Conservation (phyloP, 2,329 filamentous ascomycete genomes). For the Ustilaginoidea virens region DNA sequence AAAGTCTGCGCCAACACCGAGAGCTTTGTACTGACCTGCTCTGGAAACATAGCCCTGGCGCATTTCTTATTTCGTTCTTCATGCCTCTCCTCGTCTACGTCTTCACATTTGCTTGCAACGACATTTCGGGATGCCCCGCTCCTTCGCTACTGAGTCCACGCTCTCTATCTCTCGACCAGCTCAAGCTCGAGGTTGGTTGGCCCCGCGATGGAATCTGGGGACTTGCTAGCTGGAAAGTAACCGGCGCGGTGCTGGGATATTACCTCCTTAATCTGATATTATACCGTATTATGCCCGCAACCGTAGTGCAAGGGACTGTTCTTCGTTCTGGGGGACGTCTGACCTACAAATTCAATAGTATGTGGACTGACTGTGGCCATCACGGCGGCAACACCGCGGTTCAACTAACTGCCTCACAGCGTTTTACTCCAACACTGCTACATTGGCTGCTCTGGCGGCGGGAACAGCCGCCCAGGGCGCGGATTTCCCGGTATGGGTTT, state of each 20-base stretch:
- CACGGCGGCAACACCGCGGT: too few species aligned
- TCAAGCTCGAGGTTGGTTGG: constrained; percentile 77
- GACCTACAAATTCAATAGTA: constrained; percentile 71
- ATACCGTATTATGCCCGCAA: constrained; percentile 62
- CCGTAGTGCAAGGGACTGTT: constrained; percentile 53
- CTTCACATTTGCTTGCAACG: constrained; percentile 80
- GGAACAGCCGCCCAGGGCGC: constrained; percentile 67
- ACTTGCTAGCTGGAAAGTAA: constrained; percentile 53
- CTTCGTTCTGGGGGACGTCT: constrained; percentile 57
- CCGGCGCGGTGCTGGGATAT: constrained; percentile 59
- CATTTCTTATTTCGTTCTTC: constrained; percentile 61
- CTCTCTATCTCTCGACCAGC: constrained; percentile 51
- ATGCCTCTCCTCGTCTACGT: constrained; percentile 67
- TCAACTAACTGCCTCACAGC: constrained; percentile 30
- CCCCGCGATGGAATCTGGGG: constrained; percentile 53
- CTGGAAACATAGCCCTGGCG: constrained; percentile 53
- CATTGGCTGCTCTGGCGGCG: constrained; percentile 52
- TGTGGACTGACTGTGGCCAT: too few species aligned
- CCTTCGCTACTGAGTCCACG: constrained; percentile 63
- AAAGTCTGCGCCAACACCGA: not conserved
- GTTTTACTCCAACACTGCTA: constrained; percentile 59
- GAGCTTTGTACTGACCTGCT: not conserved
- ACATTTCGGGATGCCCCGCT: constrained; percentile 78
- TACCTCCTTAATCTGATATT: constrained; percentile 62
- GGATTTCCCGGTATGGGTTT: constrained; percentile 79